Conservation (phyloP, 2,329 filamentous ascomycete species). For the Cryphonectria radicalis region DNA sequence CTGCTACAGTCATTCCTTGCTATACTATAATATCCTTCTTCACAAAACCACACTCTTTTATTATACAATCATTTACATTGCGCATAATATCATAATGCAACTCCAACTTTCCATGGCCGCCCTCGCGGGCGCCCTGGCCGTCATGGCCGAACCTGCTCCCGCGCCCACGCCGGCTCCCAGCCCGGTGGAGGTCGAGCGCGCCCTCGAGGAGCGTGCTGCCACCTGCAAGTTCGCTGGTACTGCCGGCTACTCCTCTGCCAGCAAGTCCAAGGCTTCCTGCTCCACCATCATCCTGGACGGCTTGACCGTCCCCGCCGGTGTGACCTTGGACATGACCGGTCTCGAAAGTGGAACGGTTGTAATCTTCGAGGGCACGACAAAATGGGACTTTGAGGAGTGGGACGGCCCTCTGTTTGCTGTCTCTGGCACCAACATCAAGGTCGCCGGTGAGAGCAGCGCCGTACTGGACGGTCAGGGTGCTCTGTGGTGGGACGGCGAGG, state of each 20-base stretch:
- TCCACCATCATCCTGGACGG: slow-evolving; percentile 56
- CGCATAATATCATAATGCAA: not conserved
- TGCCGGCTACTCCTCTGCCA: slow-evolving; percentile 38
- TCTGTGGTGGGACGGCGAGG: slow-evolving; percentile 64
- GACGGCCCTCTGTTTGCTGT: slow-evolving; percentile 65
- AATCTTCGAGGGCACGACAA: slow-evolving; percentile 69
- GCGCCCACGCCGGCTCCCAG: slow-evolving; percentile 22
- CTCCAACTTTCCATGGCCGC: slow-evolving; percentile 9
- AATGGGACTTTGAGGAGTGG: slow-evolving; percentile 70
- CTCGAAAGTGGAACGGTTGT: slow-evolving; percentile 57
- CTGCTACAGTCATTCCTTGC: not conserved
- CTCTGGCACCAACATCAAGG: slow-evolving; percentile 58
- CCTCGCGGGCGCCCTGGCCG: slow-evolving; percentile 12
- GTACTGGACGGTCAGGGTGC: slow-evolving; percentile 61
- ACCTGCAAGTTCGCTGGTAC: slow-evolving; percentile 60
- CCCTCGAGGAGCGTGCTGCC: slow-evolving; percentile 21
- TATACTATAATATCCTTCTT: not conserved
- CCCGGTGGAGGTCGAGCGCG: slow-evolving; percentile 16
- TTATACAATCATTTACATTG: not conserved
- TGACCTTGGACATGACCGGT: slow-evolving; percentile 61
- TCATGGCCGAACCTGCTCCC: slow-evolving; percentile 17
- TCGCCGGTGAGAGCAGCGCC: slow-evolving; percentile 56
- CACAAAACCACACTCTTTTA: not conserved
- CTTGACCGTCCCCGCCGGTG: slow-evolving; percentile 61
- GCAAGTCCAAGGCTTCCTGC: slow-evolving; percentile 45